phyloP scores from a whole-genome alignment of 306 rosid genomes.

The Cicer cuneatum region DNA sequence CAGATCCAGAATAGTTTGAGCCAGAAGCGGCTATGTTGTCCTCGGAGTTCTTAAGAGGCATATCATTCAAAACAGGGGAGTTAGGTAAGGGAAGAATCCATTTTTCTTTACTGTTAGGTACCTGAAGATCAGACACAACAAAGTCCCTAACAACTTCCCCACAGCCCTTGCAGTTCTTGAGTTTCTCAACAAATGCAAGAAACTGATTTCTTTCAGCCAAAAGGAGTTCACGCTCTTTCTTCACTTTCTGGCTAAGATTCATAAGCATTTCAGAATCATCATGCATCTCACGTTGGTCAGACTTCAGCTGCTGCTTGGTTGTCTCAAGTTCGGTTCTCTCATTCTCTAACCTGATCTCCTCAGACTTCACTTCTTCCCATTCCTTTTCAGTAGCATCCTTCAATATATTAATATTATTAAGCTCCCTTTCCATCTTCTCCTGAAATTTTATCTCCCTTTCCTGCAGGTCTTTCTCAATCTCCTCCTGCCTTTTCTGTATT shows the following conservation, averaged over 20 bases:
- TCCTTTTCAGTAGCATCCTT: constrained; percentile 66
- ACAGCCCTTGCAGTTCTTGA: constrained; percentile 72
- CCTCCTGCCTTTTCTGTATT: constrained; percentile 61
- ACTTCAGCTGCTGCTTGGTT: constrained; percentile 65
- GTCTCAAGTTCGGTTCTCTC: constrained; percentile 63
- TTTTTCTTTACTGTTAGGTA: constrained; percentile 59
- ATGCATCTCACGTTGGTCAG: constrained; percentile 68
- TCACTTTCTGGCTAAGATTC: constrained; percentile 76
- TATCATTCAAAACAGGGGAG: constrained; percentile 48
- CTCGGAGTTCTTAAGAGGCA: constrained; percentile 41
- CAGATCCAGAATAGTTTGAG: constrained; percentile 53
- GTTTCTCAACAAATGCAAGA: constrained; percentile 77
- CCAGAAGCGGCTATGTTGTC: constrained; percentile 46
- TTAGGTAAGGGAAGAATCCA: constrained; percentile 39
- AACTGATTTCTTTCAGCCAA: constrained; percentile 66
- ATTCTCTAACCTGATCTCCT: constrained; percentile 57
- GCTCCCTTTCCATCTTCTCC: constrained; percentile 73
- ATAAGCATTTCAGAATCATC: constrained; percentile 77
- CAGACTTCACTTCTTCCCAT: constrained; percentile 68
- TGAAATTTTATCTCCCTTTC: constrained; percentile 70
- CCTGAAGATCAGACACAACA: constrained; percentile 63
- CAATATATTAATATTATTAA: constrained; percentile 56
- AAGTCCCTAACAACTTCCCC: constrained; percentile 67
- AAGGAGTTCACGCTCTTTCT: constrained; percentile 73
- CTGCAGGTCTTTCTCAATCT: constrained; percentile 60